A percentile compares a stretch with the other conserved stretches of the same genome.
Conservation (phyloP, 1,284 basidiomycete species). For the Tylopilus sp. region DNA sequence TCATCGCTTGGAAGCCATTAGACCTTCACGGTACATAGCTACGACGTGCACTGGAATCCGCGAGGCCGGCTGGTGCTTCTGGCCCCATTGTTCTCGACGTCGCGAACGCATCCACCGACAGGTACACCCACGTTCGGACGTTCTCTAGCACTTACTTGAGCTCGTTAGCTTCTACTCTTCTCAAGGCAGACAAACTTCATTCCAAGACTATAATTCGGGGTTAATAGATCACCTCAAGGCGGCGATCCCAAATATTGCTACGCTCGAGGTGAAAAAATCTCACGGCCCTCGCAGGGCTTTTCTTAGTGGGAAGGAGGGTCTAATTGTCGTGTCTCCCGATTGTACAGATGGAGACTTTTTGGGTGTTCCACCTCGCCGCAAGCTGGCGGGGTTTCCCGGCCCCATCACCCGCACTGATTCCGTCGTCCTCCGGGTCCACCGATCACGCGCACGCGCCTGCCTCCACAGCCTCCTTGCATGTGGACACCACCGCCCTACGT, state of each 20-base stretch:
- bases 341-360: constrained; percentile 77
- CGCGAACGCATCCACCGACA: constrained; percentile 74
- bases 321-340: background rate
- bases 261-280: constrained; percentile 57
- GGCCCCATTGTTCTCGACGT: constrained; percentile 44
- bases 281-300: constrained; percentile 3
- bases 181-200: constrained; percentile 77
- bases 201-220: constrained; percentile 68
- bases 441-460: constrained; percentile 40
- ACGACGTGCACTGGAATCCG: constrained; percentile 41
- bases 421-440: constrained; percentile 41
- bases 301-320: background rate
- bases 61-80: constrained; percentile 40
- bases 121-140: constrained; percentile 38
- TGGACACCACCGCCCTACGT: constrained; percentile 21
- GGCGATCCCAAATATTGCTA: constrained; percentile 50
- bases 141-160: constrained; percentile 7
- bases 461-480: constrained; percentile 5
- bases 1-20: constrained; percentile 1
- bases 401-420: constrained; percentile 21
- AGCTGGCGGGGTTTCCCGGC: constrained; percentile 46
- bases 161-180: constrained; percentile 74
- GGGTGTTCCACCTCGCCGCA: constrained; percentile 68
- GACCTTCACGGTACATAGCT: constrained; percentile 42
- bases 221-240: constrained; percentile 58